A percentile compares a stretch with the other conserved stretches of the same genome.
phyloP scores from a whole-genome alignment of 2,329 filamentous ascomycete species.

The Arthrobotrys megalospora region DNA sequence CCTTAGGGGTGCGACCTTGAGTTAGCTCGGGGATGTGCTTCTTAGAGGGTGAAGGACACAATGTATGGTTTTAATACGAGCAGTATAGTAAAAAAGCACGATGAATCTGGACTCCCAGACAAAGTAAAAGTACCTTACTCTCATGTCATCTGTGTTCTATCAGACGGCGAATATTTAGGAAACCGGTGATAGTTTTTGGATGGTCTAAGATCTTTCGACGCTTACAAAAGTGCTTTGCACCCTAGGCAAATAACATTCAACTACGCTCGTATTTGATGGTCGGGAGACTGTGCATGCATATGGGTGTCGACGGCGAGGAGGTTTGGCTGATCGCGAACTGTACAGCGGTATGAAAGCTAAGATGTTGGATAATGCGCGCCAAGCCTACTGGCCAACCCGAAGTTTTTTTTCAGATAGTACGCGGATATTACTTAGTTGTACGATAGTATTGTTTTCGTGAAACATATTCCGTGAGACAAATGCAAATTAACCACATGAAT shows the following conservation, averaged over 20 bases:
- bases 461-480: too few relatives aligned
- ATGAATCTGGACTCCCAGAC: background rate
- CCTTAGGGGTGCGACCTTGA: background rate
- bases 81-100: background rate
- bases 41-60: background rate
- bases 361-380: slow-evolving; percentile 8
- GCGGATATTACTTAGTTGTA: too few relatives aligned
- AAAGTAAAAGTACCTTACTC: slow-evolving; percentile 26
- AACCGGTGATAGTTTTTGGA: too few relatives aligned
- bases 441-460: too few relatives aligned
- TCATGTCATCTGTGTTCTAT: slow-evolving; percentile 15
- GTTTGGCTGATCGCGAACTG: too few relatives aligned
- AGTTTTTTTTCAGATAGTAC: too few relatives aligned
- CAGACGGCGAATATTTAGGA: too few relatives aligned
- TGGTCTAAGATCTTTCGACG: background rate
- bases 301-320: too few relatives aligned
- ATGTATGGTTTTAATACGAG: background rate
- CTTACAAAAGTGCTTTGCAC: too few relatives aligned
- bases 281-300: background rate
- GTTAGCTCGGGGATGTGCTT: slow-evolving; percentile 5
- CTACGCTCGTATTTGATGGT: background rate
- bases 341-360: background rate
- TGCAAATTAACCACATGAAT: too few relatives aligned
- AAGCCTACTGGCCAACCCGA: background rate
- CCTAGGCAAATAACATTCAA: background rate